Conservation (phyloP, 176 grass and related monocot species). For the Musa schizocarpa region DNA sequence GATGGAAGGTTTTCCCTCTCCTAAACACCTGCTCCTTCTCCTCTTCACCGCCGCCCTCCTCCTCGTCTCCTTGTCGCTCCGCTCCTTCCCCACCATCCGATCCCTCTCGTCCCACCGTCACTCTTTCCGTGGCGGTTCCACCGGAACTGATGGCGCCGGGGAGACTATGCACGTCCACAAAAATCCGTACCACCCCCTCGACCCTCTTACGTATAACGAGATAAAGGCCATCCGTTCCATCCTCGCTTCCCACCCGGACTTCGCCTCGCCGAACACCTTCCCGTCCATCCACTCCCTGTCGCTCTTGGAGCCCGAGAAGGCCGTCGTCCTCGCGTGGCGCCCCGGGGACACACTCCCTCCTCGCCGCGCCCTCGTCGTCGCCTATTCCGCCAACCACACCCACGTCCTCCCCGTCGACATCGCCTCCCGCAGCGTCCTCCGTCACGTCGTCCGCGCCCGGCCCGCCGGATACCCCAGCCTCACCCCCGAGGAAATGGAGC, state of each 20-base stretch:
- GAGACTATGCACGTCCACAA: too few species aligned
- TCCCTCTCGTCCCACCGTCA: too few species aligned
- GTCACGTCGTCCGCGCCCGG: constrained; percentile 21
- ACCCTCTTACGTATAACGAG: constrained; percentile 45
- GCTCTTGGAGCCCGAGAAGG: constrained; percentile 67
- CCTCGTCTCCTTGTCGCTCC: too few species aligned
- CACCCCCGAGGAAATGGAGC: constrained; percentile 58
- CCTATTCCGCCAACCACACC: constrained; percentile 28
- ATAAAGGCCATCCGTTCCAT: constrained; percentile 53
- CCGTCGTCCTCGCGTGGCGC: constrained; percentile 31
- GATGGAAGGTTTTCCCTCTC: too few species aligned
- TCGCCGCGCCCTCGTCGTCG: constrained; percentile 44
- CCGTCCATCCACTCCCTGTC: constrained; percentile 60
- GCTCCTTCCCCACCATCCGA: too few species aligned
- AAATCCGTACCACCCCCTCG: constrained; percentile 40
- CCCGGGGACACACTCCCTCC: constrained; percentile 27
- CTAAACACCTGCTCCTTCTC: too few species aligned
- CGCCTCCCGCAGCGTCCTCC: constrained; percentile 12
- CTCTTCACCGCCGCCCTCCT: too few species aligned
- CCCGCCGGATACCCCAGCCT: constrained; percentile 59
- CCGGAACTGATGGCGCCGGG: too few species aligned
- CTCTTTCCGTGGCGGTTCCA: too few species aligned
- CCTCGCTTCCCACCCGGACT: constrained; percentile 39
- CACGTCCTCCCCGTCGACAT: constrained; percentile 52
- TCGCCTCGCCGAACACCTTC: constrained; percentile 42